phyloP scores from a whole-genome alignment of 108 stramenopile genomes.

The Cylindrotheca fusiformis region DNA sequence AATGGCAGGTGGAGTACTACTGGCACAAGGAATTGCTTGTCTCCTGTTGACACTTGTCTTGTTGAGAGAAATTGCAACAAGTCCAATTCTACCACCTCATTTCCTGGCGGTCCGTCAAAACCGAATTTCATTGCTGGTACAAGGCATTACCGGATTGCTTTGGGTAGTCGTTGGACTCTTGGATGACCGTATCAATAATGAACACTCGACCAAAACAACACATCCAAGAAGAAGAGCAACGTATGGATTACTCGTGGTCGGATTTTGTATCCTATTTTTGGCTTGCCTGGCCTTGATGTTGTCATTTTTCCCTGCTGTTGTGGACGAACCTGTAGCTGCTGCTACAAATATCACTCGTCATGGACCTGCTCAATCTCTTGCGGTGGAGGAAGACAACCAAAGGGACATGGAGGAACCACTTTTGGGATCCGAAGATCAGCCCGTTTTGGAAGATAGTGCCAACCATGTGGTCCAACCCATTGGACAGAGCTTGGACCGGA shows the following conservation, averaged over 20 bases:
- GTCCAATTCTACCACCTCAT: neutral
- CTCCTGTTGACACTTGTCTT: neutral
- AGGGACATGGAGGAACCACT: neutral
- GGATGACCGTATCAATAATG: conserved; percentile 10
- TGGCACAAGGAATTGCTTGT: conserved; percentile 18
- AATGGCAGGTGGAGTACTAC: conserved; percentile 8
- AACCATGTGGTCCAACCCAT: too few relatives aligned
- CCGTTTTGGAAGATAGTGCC: neutral
- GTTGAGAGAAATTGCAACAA: too few relatives aligned
- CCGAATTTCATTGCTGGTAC: conserved; percentile 15
- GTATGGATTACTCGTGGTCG: conserved; percentile 42
- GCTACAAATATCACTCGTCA: neutral
- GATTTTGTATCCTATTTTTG: conserved; percentile 38
- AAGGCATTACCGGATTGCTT: conserved; percentile 19
- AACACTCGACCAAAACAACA: neutral
- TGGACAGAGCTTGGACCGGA: too few relatives aligned
- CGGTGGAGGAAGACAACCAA: neutral
- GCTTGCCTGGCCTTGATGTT: conserved; percentile 57
- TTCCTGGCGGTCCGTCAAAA: neutral
- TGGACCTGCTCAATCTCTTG: too few relatives aligned
- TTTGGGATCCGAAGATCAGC: neutral
- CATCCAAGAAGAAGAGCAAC: conserved; percentile 5
- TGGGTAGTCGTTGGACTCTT: conserved; percentile 24
- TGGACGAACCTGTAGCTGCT: conserved; percentile 14
- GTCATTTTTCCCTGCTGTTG: conserved; percentile 59